Evolutionary conservation across 2,329 filamentous ascomycete species (phyloP).

Genomic region (Alternaria dauci): DNA sequence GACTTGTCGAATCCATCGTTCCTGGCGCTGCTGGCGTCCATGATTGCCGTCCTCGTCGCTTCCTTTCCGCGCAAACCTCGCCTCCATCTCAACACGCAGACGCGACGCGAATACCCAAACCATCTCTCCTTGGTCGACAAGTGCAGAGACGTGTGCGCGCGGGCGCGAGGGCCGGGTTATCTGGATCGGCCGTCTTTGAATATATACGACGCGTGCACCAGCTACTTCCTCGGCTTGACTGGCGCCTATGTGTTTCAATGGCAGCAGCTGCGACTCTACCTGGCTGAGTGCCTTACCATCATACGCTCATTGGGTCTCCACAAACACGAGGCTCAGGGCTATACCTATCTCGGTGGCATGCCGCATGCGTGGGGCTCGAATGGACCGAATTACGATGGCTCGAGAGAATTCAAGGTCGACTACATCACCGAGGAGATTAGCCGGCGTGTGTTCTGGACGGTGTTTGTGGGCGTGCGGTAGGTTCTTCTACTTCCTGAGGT

Average conservation of each 20-base stretch:
- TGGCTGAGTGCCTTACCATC: slow-evolving; percentile 75
- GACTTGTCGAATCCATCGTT: slow-evolving; percentile 73
- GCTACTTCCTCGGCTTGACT: slow-evolving; percentile 75
- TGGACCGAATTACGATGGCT: slow-evolving; percentile 48
- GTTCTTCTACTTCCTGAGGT: slow-evolving; percentile 19
- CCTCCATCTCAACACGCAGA: slow-evolving; percentile 72
- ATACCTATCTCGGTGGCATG: slow-evolving; percentile 49
- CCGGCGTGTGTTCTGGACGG: slow-evolving; percentile 78
- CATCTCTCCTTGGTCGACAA: slow-evolving; percentile 74
- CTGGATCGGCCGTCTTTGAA: slow-evolving; percentile 63
- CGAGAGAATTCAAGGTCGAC: slow-evolving; percentile 51
- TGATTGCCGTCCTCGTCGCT: slow-evolving; percentile 76
- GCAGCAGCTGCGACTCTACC: slow-evolving; percentile 73
- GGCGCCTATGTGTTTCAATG: slow-evolving; percentile 73
- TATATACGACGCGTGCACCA: slow-evolving; percentile 73
- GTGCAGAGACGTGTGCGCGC: slow-evolving; percentile 73
- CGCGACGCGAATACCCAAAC: slow-evolving; percentile 71
- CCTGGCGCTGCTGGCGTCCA: slow-evolving; percentile 74
- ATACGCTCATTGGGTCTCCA: slow-evolving; percentile 72
- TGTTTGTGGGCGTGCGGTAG: slow-evolving; percentile 75
- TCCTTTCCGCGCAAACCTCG: slow-evolving; percentile 78
- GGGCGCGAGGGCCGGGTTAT: slow-evolving; percentile 69
- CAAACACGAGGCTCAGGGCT: slow-evolving; percentile 60
- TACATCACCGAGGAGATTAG: slow-evolving; percentile 63
- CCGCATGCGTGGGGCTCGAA: slow-evolving; percentile 47